Evolutionary conservation across 768 basidiomycete species (phyloP).

Genomic region (Baorangia bicolor): DNA sequence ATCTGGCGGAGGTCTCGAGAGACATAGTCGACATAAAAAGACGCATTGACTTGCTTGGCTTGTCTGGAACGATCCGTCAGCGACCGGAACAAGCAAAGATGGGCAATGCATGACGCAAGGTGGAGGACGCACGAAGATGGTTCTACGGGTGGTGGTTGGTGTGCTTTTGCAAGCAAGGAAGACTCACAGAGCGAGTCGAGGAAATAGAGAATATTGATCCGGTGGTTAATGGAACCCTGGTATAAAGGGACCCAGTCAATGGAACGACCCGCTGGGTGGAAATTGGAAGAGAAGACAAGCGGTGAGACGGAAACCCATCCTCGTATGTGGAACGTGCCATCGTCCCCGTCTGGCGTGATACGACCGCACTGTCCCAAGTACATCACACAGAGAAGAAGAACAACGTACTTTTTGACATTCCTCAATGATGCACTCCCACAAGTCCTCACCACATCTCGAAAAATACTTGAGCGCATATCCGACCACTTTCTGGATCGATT

Average conservation of each 20-base stretch:
- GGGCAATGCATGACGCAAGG: background rate
- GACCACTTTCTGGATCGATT: conserved; percentile 87
- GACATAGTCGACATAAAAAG: conserved; percentile 77
- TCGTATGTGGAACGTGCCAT: background rate
- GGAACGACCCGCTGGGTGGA: background rate
- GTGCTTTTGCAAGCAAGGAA: conserved; percentile 65
- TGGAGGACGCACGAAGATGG: conserved; percentile 20
- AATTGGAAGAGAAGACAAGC: background rate
- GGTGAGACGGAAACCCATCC: background rate
- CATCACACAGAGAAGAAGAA: background rate
- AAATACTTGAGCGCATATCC: conserved; percentile 84
- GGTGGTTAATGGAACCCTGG: conserved; percentile 81
- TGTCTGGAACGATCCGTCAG: conserved; percentile 21
- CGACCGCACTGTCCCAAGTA: background rate
- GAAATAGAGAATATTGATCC: conserved; percentile 93
- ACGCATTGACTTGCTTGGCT: conserved; percentile 35
- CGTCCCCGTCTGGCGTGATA: background rate
- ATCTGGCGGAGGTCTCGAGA: conserved; percentile 76
- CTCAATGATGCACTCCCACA: conserved; percentile 92
- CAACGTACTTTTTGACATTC: conserved; percentile 77
- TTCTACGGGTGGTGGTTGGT: conserved; percentile 33
- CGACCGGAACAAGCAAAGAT: background rate
- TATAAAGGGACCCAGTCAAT: background rate
- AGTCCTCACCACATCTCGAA: conserved; percentile 80
- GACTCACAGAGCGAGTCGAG: conserved; percentile 86